Conservation (phyloP, 2,329 filamentous ascomycete species). For the Pseudophaeomoniella oleicola region DNA sequence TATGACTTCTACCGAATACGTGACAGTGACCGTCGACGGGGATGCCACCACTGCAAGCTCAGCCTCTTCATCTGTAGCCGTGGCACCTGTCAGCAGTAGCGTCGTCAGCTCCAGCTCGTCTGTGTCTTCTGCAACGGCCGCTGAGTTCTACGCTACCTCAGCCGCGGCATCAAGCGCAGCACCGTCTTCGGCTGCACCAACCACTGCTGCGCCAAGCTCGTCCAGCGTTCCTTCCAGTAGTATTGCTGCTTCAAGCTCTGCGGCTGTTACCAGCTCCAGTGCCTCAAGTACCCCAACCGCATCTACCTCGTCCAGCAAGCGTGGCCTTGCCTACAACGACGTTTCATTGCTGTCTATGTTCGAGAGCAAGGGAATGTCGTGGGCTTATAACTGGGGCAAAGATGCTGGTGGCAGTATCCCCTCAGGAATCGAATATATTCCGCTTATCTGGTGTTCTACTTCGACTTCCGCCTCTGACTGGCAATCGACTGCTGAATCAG, state of each 20-base stretch:
- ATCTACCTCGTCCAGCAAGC: slow-evolving; percentile 11
- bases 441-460: slow-evolving; percentile 27
- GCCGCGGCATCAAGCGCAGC: not conserved
- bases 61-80: not conserved
- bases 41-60: slow-evolving; percentile 1
- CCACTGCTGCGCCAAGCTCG: slow-evolving; percentile 4
- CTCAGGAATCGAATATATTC: slow-evolving; percentile 24
- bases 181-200: slow-evolving; percentile 1
- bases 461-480: slow-evolving; percentile 21
- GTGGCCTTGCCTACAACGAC: slow-evolving; percentile 26
- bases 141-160: slow-evolving; percentile 2
- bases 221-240: slow-evolving; percentile 1
- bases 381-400: slow-evolving; percentile 32
- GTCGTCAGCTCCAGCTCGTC: slow-evolving; percentile 2
- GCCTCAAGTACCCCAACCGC: slow-evolving; percentile 7
- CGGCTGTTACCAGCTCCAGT: slow-evolving; percentile 2
- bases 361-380: slow-evolving; percentile 17
- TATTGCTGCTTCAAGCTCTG: not conserved
- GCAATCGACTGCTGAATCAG: slow-evolving; percentile 13
- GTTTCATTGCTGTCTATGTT: slow-evolving; percentile 18
- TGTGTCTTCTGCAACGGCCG: slow-evolving; percentile 2
- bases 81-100: slow-evolving; percentile 2
- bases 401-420: slow-evolving; percentile 16
- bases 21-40: slow-evolving; percentile 4
- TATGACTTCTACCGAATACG: slow-evolving; percentile 7